These are phyloP conservation scores for Cladosporium sp. DNA, from an alignment of 2,329 filamentous ascomycete species.

Conservation along the genomic window DNA sequence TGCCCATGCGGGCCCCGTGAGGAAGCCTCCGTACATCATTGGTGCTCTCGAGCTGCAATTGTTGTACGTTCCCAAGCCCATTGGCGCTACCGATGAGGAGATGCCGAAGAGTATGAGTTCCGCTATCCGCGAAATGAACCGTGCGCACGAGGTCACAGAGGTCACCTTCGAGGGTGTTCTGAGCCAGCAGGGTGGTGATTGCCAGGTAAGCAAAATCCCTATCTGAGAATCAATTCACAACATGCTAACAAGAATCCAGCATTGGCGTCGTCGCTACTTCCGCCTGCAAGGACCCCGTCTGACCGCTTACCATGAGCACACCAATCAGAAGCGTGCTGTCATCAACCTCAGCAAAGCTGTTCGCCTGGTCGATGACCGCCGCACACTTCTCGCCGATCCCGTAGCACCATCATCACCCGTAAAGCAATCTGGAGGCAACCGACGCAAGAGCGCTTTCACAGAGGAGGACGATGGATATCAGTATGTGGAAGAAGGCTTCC, in stretches of 20 bases:
- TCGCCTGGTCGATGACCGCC: slow-evolving; percentile 90
- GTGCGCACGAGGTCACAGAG: slow-evolving; percentile 78
- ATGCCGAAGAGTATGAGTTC: slow-evolving; percentile 99
- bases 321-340: slow-evolving; percentile 89
- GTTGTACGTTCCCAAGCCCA: slow-evolving; percentile 90
- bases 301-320: slow-evolving; percentile 94
- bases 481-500: slow-evolving; percentile 99
- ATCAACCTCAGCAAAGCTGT: slow-evolving; percentile 94
- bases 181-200: slow-evolving; percentile 96
- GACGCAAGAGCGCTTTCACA: slow-evolving; percentile 91
- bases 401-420: slow-evolving; percentile 65
- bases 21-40: slow-evolving; percentile 88
- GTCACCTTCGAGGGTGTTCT: slow-evolving; percentile 79
- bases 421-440: slow-evolving; percentile 49
- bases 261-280: slow-evolving; percentile 97
- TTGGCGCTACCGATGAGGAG: slow-evolving; percentile 82
- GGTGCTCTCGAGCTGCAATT: slow-evolving; percentile 93
- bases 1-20: slow-evolving; percentile 60
- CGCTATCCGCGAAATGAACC: slow-evolving; percentile 88
- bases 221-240: neutral
- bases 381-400: slow-evolving; percentile 78
- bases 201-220: slow-evolving; percentile 60
- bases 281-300: slow-evolving; percentile 87
- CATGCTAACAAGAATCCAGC: slow-evolving; percentile 53
- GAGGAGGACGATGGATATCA: slow-evolving; percentile 99